phyloP scores from a whole-genome alignment of 73 alveolate genomes.

The Paramecium caudatum region DNA sequence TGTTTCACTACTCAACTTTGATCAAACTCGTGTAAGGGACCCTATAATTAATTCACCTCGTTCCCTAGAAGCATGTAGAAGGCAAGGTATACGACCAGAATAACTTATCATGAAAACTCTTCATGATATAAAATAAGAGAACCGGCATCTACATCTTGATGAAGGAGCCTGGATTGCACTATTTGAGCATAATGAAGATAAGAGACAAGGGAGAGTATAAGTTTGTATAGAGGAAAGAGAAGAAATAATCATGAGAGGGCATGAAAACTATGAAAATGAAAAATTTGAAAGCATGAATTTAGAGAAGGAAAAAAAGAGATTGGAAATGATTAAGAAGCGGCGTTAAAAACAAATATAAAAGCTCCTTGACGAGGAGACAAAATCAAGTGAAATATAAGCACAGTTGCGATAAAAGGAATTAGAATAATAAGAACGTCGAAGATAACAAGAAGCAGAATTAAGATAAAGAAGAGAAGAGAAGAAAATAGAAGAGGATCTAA shows the following conservation, averaged over 20 bases:
- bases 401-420: conserved; percentile 39
- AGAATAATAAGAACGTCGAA: conserved; percentile 19
- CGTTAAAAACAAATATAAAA: conserved; percentile 61
- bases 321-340: conserved; percentile 13
- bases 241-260: conserved; percentile 33
- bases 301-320: conserved; percentile 7
- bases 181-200: conserved; percentile 67
- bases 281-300: background rate
- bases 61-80: conserved; percentile 79
- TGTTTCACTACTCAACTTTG: conserved; percentile 66
- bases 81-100: conserved; percentile 78
- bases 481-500: conserved; percentile 13
- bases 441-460: background rate
- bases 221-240: conserved; percentile 72
- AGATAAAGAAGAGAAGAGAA: conserved; percentile 66
- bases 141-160: conserved; percentile 65
- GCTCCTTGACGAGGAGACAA: conserved; percentile 56
- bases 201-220: conserved; percentile 69
- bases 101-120: conserved; percentile 68
- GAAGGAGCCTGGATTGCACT: conserved; percentile 57
- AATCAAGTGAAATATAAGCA: conserved; percentile 20
- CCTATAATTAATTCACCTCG: conserved; percentile 78
- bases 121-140: conserved; percentile 71
- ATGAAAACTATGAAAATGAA: conserved; percentile 15
- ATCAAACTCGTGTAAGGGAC: conserved; percentile 55